Evolutionary conservation across 106 monocot genomes (phyloP).

Genomic region (Acorus calamus): DNA sequence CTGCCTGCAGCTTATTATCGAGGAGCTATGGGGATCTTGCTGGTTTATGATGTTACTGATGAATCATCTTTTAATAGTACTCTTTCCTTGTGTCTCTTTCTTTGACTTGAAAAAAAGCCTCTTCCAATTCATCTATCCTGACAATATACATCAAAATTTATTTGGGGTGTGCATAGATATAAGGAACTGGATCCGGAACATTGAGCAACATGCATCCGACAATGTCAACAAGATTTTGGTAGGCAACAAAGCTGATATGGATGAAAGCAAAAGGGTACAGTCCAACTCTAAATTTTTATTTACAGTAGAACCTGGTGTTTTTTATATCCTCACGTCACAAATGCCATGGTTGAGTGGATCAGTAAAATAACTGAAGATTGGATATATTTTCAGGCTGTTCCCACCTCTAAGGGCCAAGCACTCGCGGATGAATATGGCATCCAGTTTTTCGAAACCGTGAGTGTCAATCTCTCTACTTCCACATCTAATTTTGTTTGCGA

Average conservation of each 20-base stretch:
- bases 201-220: slow-evolving; percentile 97
- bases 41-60: slow-evolving; percentile 97
- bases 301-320: not conserved
- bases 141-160: not conserved
- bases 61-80: slow-evolving; percentile 99
- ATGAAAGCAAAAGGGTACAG: slow-evolving; percentile 95
- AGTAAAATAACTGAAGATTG: not conserved
- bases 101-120: not conserved
- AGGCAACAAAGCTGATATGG: slow-evolving; percentile 98
- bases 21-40: slow-evolving; percentile 97
- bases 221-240: slow-evolving; percentile 97
- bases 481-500: not conserved
- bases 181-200: slow-evolving; percentile 96
- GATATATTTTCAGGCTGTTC: slow-evolving; percentile 51
- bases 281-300: not conserved
- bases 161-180: slow-evolving; percentile 44
- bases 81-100: not conserved
- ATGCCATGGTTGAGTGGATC: too few relatives aligned
- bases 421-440: slow-evolving; percentile 96
- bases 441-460: slow-evolving; percentile 89
- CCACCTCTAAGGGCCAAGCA: slow-evolving; percentile 87
- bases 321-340: too few relatives aligned
- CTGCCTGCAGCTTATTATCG: slow-evolving; percentile 78
- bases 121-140: not conserved
- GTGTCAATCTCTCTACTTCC: not conserved